Percentiles rank a stretch among this genome's conserved stretches.
These are phyloP conservation scores for Thielaviopsis populi DNA, from an alignment of 2,329 filamentous ascomycete species.

Conservation along the genomic window DNA sequence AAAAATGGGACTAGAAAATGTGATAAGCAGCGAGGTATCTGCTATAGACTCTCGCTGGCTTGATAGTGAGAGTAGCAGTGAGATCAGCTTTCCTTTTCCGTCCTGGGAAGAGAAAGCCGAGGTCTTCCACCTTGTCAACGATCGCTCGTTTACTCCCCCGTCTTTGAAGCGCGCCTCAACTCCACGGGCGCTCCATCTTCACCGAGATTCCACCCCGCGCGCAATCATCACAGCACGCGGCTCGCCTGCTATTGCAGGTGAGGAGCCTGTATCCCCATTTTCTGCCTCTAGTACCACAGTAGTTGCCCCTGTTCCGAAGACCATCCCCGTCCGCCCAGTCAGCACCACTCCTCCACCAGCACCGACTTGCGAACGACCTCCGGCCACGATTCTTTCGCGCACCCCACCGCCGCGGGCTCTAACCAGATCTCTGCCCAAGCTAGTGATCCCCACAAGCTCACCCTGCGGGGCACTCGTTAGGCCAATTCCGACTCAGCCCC, in stretches of 20 bases:
- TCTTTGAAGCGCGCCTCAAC: conserved; percentile 14
- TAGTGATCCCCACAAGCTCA: conserved; percentile 6
- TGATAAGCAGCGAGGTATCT: not conserved
- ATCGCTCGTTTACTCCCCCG: not conserved
- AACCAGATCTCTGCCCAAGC: conserved; percentile 8
- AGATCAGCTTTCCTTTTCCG: conserved; percentile 13
- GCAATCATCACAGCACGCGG: not conserved
- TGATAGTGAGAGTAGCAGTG: conserved; percentile 11
- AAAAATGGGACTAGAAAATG: not conserved
- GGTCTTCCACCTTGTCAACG: conserved; percentile 6
- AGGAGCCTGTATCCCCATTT: not conserved
- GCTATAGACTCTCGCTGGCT: not conserved
- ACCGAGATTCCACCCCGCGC: conserved; percentile 2
- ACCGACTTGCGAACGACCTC: conserved; percentile 13
- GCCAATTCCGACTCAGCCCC: not conserved
- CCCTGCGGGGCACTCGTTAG: not conserved
- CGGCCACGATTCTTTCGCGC: conserved; percentile 9
- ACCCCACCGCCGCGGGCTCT: conserved; percentile 12
- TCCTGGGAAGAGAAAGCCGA: conserved; percentile 19
- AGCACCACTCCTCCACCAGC: conserved; percentile 10
- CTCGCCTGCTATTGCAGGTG: not conserved
- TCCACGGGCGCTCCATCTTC: conserved; percentile 4
- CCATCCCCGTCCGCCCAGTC: not conserved
- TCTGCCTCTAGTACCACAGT: not conserved
- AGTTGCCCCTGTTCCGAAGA: not conserved